phyloP scores from a whole-genome alignment of 176 grass and related monocot genomes.

The Ensete glaucum region DNA sequence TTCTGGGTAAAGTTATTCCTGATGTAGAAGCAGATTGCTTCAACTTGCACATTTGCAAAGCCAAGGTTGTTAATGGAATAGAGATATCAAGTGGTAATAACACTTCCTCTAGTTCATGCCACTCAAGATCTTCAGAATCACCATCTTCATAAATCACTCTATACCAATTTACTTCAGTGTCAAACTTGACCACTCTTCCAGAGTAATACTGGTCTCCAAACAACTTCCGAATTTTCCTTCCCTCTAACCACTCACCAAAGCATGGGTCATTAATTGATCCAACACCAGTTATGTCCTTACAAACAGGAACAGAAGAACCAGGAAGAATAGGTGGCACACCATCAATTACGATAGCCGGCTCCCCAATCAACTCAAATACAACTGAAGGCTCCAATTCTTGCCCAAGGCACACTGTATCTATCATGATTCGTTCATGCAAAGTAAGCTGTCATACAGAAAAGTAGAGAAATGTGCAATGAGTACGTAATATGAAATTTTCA shows the following conservation, averaged over 20 bases:
- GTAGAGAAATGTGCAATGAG: too few relatives aligned
- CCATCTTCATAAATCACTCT: constrained; percentile 70
- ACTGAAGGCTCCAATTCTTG: constrained; percentile 28
- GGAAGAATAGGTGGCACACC: constrained; percentile 47
- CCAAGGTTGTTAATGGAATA: constrained; percentile 68
- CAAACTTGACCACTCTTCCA: constrained; percentile 61
- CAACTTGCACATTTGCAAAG: constrained; percentile 40
- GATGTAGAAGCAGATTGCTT: constrained; percentile 22
- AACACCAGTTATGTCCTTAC: constrained; percentile 13
- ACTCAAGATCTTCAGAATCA: constrained; percentile 89
- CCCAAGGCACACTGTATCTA: constrained; percentile 29
- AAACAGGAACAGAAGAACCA: constrained; percentile 19
- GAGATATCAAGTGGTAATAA: constrained; percentile 79
- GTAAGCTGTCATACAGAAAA: too few relatives aligned
- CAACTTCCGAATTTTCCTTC: constrained; percentile 62
- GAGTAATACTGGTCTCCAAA: constrained; percentile 51
- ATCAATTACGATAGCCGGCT: constrained; percentile 75
- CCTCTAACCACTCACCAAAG: constrained; percentile 30
- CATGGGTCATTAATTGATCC: constrained; percentile 44
- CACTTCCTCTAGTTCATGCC: constrained; percentile 66
- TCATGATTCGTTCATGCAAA: constrained; percentile 1
- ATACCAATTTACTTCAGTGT: constrained; percentile 89
- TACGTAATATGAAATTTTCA: too few relatives aligned
- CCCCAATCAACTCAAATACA: constrained; percentile 53
- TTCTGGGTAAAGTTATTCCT: constrained; percentile 24